phyloP scores from a whole-genome alignment of 345 rosid species.

The Schrenkiella parvula region DNA sequence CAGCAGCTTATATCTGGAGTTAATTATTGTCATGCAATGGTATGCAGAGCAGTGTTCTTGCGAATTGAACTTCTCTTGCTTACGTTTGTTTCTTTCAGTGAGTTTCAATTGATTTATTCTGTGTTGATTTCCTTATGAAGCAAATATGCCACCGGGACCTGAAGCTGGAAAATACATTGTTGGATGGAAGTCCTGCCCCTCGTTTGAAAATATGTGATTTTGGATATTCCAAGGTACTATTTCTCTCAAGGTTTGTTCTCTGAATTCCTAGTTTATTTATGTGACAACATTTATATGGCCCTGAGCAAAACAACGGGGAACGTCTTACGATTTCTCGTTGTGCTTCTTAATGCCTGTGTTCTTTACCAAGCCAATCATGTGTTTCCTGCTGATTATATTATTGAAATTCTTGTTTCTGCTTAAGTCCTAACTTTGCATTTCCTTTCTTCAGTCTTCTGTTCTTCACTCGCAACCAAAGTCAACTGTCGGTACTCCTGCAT shows the following conservation, averaged over 20 bases:
- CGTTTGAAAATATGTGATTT: conserved; percentile 94
- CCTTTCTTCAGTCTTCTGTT: conserved; percentile 64
- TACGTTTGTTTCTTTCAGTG: neutral
- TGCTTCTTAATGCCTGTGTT: neutral
- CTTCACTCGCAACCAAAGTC: conserved; percentile 95
- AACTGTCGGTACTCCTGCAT: conserved; percentile 98
- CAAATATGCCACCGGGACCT: conserved; percentile 96
- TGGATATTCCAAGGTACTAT: conserved; percentile 89
- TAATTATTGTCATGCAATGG: conserved; percentile 96
- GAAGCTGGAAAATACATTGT: conserved; percentile 81
- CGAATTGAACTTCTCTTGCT: neutral
- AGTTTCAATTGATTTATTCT: neutral
- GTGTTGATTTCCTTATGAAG: conserved; percentile 42
- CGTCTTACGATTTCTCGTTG: neutral
- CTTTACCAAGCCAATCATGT: no score
- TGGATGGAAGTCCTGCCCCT: conserved; percentile 95
- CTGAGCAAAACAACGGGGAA: neutral
- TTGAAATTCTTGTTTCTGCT: neutral
- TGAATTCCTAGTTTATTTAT: neutral
- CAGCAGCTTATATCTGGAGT: conserved; percentile 97
- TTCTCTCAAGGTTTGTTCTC: conserved; percentile 28
- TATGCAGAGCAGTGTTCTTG: conserved; percentile 32
- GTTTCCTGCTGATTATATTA: neutral
- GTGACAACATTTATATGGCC: neutral
- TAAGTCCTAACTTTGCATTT: neutral